phyloP scores from a whole-genome alignment of 73 alveolate genomes.

The Breviolum minutum region DNA sequence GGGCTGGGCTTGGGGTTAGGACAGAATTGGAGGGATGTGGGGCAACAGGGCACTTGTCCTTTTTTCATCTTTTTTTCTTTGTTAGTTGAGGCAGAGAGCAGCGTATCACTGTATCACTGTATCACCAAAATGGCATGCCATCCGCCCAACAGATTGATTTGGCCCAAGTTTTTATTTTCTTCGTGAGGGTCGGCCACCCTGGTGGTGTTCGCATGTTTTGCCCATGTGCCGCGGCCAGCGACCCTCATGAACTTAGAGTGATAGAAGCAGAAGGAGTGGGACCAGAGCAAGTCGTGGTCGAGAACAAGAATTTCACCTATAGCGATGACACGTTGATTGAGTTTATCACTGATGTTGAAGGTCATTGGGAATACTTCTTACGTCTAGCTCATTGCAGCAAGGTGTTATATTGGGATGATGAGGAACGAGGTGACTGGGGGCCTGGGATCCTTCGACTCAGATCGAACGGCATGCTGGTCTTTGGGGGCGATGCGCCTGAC shows the following conservation, averaged over 20 bases:
- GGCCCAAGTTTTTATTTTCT: constrained; percentile 5
- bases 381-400: not conserved
- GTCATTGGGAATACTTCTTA: constrained; percentile 36
- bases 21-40: too few relatives aligned
- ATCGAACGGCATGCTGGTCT: constrained; percentile 13
- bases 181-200: not conserved
- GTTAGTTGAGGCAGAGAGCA: too few relatives aligned
- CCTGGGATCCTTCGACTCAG: constrained; percentile 33
- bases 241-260: not conserved
- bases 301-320: not conserved
- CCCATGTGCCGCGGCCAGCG: not conserved
- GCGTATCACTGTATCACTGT: not conserved
- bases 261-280: not conserved
- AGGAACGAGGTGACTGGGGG: constrained; percentile 59
- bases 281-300: not conserved
- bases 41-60: too few relatives aligned
- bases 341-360: constrained; percentile 37
- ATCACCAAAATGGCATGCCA: not conserved
- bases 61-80: too few relatives aligned
- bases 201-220: constrained; percentile 24
- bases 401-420: constrained; percentile 50
- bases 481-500: constrained; percentile 65
- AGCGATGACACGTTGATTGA: constrained; percentile 19
- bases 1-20: too few relatives aligned
- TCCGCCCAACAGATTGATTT: not conserved